Conservation (phyloP, 148 eudicot species). For the Camellia granthamiana region DNA sequence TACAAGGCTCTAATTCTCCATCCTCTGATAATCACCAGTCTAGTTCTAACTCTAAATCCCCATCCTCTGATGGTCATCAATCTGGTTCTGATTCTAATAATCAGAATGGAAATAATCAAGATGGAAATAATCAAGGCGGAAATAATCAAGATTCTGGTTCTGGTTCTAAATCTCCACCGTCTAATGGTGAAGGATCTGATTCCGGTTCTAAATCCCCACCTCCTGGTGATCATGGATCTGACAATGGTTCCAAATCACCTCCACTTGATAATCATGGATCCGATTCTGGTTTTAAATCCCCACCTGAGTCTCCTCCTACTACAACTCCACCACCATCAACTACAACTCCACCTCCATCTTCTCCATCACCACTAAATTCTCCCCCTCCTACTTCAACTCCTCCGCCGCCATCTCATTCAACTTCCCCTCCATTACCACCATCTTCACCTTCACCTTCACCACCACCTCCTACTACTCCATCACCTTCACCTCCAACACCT, state of each 20-base stretch:
- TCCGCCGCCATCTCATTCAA: slow-evolving; percentile 16
- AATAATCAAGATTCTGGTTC: too few relatives aligned
- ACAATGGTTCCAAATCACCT: too few relatives aligned
- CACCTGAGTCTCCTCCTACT: slow-evolving; percentile 5
- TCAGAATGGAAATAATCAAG: slow-evolving; percentile 21
- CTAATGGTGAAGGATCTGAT: background rate
- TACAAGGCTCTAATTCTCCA: too few relatives aligned
- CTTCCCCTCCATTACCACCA: slow-evolving; percentile 16
- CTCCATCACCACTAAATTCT: slow-evolving; percentile 1
- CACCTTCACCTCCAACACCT: slow-evolving; percentile 12
- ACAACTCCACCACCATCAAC: slow-evolving; percentile 18
- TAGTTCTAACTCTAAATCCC: too few relatives aligned
- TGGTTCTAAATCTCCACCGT: background rate
- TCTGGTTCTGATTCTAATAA: too few relatives aligned
- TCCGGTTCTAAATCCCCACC: background rate
- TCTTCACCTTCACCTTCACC: slow-evolving; percentile 19
- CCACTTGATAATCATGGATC: too few relatives aligned
- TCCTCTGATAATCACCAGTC: too few relatives aligned
- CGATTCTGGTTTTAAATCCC: background rate
- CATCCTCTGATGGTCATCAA: too few relatives aligned
- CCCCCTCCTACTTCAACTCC: slow-evolving; percentile 6
- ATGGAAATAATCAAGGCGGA: slow-evolving; percentile 13
- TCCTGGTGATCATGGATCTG: too few relatives aligned
- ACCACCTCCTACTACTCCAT: background rate
- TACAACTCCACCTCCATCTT: slow-evolving; percentile 14